Evolutionary conservation across 805 yeast genomes (phyloP).

Genomic region (Kodamaea hsintzibuensis): DNA sequence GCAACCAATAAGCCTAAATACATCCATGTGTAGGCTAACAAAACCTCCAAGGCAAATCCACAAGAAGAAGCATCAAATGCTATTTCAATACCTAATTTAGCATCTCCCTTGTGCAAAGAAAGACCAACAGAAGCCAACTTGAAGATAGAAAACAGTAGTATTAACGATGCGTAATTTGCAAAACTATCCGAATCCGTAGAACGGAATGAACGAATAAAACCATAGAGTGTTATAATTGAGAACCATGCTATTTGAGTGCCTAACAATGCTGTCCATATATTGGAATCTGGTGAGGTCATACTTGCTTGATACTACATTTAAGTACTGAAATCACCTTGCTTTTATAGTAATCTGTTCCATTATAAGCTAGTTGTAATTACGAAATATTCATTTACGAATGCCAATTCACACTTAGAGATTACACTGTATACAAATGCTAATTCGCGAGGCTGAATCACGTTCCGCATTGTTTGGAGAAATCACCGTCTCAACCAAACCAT

Average conservation of each 20-base stretch:
- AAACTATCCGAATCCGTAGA: neutral
- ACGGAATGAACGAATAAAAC: too few species aligned
- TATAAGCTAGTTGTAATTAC: too few species aligned
- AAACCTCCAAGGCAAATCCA: neutral
- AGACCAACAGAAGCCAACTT: neutral
- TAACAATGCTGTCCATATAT: neutral
- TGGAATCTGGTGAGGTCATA: neutral
- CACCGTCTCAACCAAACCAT: too few species aligned
- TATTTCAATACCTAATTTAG: neutral
- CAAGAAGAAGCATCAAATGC: neutral
- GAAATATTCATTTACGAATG: too few species aligned
- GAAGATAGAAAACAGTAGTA: neutral
- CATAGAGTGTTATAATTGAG: neutral
- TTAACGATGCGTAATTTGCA: neutral
- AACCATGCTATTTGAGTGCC: neutral
- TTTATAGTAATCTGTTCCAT: too few species aligned
- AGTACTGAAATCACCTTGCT: too few species aligned
- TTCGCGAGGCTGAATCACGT: too few species aligned
- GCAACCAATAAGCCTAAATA: too few species aligned
- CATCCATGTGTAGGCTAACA: neutral
- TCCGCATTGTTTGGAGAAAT: too few species aligned
- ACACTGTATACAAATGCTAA: too few species aligned
- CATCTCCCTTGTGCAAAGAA: neutral
- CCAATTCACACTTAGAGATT: too few species aligned
- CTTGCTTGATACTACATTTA: too few species aligned